phyloP scores from a whole-genome alignment of 1,284 basidiomycete genomes.

The Inonotus obliquus region DNA sequence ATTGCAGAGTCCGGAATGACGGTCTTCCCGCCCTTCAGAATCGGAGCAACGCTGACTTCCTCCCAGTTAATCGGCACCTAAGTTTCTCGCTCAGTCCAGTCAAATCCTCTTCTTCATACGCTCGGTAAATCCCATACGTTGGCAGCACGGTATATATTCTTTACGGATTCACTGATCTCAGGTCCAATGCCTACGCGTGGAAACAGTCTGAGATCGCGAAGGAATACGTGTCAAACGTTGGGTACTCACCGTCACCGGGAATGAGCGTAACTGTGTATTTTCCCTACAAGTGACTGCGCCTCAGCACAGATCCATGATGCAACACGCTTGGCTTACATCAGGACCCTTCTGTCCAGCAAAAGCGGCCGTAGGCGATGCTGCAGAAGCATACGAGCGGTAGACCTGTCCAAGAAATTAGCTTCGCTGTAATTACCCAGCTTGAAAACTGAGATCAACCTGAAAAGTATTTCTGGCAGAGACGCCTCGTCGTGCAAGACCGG shows the following conservation, averaged over 20 bases:
- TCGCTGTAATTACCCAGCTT: too few relatives aligned
- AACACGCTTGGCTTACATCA: conserved; percentile 53
- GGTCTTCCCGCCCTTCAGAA: conserved; percentile 93
- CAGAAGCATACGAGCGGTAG: conserved; percentile 61
- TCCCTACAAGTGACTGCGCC: conserved; percentile 49
- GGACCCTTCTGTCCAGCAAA: conserved; percentile 86
- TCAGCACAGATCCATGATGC: not conserved
- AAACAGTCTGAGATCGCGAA: conserved; percentile 20
- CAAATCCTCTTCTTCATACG: conserved; percentile 11
- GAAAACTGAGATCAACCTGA: conserved; percentile 6
- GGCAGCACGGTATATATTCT: conserved; percentile 89
- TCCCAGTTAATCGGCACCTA: conserved; percentile 98
- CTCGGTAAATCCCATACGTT: conserved; percentile 44
- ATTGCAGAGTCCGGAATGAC: conserved; percentile 94
- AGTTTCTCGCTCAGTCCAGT: not conserved
- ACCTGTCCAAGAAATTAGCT: conserved; percentile 34
- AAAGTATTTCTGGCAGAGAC: conserved; percentile 28
- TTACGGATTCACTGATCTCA: conserved; percentile 96
- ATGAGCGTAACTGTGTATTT: conserved; percentile 94
- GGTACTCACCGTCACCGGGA: conserved; percentile 78
- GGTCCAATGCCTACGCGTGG: conserved; percentile 83
- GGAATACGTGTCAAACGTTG: not conserved
- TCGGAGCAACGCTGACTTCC: conserved; percentile 94
- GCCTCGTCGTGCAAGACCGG: conserved; percentile 50
- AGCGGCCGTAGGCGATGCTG: conserved; percentile 68